A percentile compares a stretch with the other conserved stretches of the same genome.
These are phyloP conservation scores for Pseudohalonectria lignicola DNA, from an alignment of 2,329 filamentous ascomycete genomes.

Conservation along the genomic window DNA sequence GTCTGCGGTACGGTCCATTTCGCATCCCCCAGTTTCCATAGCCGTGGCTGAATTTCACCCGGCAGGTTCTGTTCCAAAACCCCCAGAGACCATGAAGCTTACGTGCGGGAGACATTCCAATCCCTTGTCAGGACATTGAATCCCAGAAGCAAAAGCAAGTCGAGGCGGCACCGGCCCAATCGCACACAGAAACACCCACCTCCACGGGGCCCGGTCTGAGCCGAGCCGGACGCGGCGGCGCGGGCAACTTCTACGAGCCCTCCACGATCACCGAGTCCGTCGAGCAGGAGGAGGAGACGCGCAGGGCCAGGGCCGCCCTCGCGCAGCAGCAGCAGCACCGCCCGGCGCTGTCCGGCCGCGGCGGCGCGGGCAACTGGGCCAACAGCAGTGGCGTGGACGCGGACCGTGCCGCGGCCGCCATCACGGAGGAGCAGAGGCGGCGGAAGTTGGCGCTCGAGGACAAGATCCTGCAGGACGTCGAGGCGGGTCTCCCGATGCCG, in stretches of 20 bases:
- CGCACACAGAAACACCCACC: too few relatives aligned
- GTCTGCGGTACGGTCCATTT: neutral
- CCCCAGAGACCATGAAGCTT: too few relatives aligned
- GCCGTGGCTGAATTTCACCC: too few relatives aligned
- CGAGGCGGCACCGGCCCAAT: conserved; percentile 3
- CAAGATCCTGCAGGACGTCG: conserved; percentile 32
- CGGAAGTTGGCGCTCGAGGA: conserved; percentile 27
- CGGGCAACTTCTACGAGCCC: conserved; percentile 45
- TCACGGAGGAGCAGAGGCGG: conserved; percentile 16
- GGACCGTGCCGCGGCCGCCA: conserved; percentile 12
- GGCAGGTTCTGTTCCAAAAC: too few relatives aligned
- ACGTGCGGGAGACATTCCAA: neutral
- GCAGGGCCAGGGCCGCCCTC: conserved; percentile 20
- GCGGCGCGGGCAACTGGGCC: conserved; percentile 46
- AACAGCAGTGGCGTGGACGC: conserved; percentile 4
- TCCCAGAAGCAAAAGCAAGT: conserved; percentile 19
- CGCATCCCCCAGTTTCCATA: too few relatives aligned
- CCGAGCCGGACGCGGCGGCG: conserved; percentile 46
- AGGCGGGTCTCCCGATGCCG: conserved; percentile 33
- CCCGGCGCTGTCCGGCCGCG: conserved; percentile 32
- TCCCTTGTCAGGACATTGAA: conserved; percentile 19
- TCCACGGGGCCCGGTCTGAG: conserved; percentile 18
- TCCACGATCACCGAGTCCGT: conserved; percentile 18
- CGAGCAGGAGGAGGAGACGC: conserved; percentile 21
- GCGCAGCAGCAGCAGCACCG: conserved; percentile 10